Percentiles rank a stretch among this genome's conserved stretches.
Conservation (phyloP, 345 rosid genomes). For the Angophora floribunda region DNA sequence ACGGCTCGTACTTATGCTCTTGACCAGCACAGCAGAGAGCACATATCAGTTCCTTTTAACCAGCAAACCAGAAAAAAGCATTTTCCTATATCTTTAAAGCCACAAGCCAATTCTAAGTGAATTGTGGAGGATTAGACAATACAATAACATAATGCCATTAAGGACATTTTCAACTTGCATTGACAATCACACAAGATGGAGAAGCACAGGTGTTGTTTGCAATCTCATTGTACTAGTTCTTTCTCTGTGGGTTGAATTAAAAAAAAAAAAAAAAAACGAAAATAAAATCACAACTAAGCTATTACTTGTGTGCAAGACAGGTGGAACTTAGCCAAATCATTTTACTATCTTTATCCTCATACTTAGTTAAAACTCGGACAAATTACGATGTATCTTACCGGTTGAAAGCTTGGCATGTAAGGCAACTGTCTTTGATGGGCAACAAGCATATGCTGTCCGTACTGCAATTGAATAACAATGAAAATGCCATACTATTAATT, state of each 20-base stretch:
- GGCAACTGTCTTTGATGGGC: slow-evolving; percentile 55
- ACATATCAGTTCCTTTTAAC: background rate
- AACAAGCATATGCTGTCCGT: slow-evolving; percentile 55
- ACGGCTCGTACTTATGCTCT: background rate
- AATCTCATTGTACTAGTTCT: background rate
- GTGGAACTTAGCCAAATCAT: background rate
- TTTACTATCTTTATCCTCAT: background rate
- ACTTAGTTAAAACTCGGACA: background rate
- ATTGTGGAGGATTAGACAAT: background rate
- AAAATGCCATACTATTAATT: background rate
- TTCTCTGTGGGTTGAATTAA: background rate
- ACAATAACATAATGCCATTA: background rate
- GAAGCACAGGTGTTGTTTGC: background rate
- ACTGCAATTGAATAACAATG: slow-evolving; percentile 20
- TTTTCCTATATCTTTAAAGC: background rate
- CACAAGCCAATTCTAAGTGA: background rate
- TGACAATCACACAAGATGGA: background rate
- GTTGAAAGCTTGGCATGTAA: slow-evolving; percentile 63
- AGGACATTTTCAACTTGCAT: background rate
- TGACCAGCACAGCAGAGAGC: background rate
- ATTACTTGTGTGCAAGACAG: background rate
- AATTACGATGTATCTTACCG: slow-evolving; percentile 26
- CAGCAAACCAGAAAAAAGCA: background rate
- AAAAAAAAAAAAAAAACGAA: background rate
- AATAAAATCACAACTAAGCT: background rate